phyloP scores from a whole-genome alignment of 2,329 filamentous ascomycete genomes.

The Ceratocystis huliohia region DNA sequence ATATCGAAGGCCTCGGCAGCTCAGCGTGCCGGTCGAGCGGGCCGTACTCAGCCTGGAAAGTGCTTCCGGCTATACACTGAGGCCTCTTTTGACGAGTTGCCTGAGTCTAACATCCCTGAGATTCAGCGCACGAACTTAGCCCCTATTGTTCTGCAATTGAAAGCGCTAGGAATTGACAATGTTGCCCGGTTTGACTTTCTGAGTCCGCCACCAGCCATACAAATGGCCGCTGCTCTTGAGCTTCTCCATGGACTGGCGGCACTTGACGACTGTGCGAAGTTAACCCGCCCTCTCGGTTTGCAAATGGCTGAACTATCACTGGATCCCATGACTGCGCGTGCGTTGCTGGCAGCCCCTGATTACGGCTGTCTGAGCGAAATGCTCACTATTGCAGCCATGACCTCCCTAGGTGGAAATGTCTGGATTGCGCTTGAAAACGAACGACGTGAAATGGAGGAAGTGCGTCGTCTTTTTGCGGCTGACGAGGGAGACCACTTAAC shows the following conservation, averaged over 20 bases:
- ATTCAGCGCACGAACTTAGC: conserved; percentile 87
- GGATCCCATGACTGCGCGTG: conserved; percentile 92
- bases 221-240: conserved; percentile 76
- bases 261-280: conserved; percentile 76
- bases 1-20: conserved; percentile 87
- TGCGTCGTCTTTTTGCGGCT: conserved; percentile 69
- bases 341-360: conserved; percentile 58
- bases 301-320: conserved; percentile 89
- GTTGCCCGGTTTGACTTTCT: conserved; percentile 82
- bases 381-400: conserved; percentile 87
- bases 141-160: conserved; percentile 76
- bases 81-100: conserved; percentile 50
- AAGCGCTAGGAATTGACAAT: conserved; percentile 91
- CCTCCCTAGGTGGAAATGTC: conserved; percentile 61
- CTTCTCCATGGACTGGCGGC: conserved; percentile 77
- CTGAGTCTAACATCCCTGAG: conserved; percentile 68
- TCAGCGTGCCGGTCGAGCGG: conserved; percentile 80
- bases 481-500: conserved; percentile 92
- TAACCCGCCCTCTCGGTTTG: conserved; percentile 75
- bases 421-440: conserved; percentile 74
- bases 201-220: conserved; percentile 69
- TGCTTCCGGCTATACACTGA: conserved; percentile 91
- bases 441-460: conserved; percentile 60
- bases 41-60: conserved; percentile 79
- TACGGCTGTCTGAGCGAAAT: conserved; percentile 78